Conservation (phyloP, 2,329 filamentous ascomycete species). For the Aspergillus uvarum region DNA sequence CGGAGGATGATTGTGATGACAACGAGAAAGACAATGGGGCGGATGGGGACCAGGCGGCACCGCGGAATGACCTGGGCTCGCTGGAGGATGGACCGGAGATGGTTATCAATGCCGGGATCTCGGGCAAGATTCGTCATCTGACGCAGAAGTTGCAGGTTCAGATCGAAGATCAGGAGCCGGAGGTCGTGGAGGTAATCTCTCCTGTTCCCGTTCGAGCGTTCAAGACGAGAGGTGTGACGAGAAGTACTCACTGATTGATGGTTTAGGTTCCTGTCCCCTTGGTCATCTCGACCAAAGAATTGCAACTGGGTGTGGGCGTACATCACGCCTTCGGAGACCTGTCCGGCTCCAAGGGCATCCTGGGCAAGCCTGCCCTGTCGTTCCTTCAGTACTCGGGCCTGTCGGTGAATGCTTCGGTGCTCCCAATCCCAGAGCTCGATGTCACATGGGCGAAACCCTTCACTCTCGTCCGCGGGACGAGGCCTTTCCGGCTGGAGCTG, state of each 20-base stretch:
- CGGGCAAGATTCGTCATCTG: slow-evolving; percentile 29
- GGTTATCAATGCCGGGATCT: slow-evolving; percentile 33
- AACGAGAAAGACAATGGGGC: slow-evolving; percentile 19
- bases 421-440: slow-evolving; percentile 34
- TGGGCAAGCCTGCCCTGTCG: slow-evolving; percentile 30
- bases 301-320: slow-evolving; percentile 36
- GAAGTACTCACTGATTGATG: not conserved
- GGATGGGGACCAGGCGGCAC: slow-evolving; percentile 5
- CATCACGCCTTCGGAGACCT: slow-evolving; percentile 30
- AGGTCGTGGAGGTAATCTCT: slow-evolving; percentile 28
- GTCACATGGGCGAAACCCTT: slow-evolving; percentile 32
- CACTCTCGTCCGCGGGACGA: slow-evolving; percentile 32
- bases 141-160: slow-evolving; percentile 24
- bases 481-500: slow-evolving; percentile 34
- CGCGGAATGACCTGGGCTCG: not conserved
- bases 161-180: slow-evolving; percentile 27
- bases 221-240: not conserved
- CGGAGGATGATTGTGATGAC: slow-evolving; percentile 15
- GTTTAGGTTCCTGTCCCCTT: slow-evolving; percentile 32
- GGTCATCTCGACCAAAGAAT: slow-evolving; percentile 26
- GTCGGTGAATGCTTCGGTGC: slow-evolving; percentile 27
- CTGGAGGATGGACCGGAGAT: slow-evolving; percentile 25
- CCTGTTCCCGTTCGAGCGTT: not conserved
- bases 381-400: slow-evolving; percentile 34
- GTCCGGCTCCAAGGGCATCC: slow-evolving; percentile 28